Base-by-base conservation (phyloP, 2,329 filamentous ascomycete genomes). In the Amauroascus verrucosus region DNA sequence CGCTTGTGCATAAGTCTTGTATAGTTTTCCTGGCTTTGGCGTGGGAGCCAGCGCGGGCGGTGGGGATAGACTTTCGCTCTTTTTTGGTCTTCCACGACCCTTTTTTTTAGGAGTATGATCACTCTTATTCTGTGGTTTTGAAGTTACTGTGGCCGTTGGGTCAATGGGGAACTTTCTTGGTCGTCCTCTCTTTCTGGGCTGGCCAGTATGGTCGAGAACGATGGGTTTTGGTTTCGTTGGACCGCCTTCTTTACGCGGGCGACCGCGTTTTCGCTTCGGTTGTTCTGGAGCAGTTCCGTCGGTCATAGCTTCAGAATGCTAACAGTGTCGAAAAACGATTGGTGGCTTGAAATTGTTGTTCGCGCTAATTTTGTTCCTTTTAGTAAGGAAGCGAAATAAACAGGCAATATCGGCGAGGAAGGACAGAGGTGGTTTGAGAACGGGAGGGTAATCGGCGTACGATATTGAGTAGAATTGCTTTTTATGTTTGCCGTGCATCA, bases 111-210 rank as follows among this genome's bases (percentile, higher is more conserved):
- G 26, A 8, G 32, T 38, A 13, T 26, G 8, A 13, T 38, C 16
- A 20, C 24, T 43, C 6, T 28, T 22, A 22, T 37, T 28, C n/a
- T 30, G 40, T 28, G 33, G 33, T 20, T 20, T 22, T 14, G 32
- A 14, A 16, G n/a, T 32, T 2, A 7, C 16, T 51, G 14, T 40
- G 18, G 37, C 37, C 41, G 50, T 37, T 6, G 45, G 38, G 6
- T 20, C 48, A 35, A 26, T 6, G 14, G 55, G 49, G 22, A 48
- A 18, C 24, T 56, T 56, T 8, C 52, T 43, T 26, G 57, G 57
- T 18, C 57, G 54, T 11, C 57, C 57, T 43, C 57, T 32, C 28
- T 56, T 59, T 32, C 56, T 48, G 8, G 57, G 56, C 24, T 57
- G 53, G 30, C 57, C 57, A 1, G 49, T 38, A 24, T 41, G 30